phyloP scores from a whole-genome alignment of 1,139 yeast species.

The Magnusiomyces clavatus region DNA sequence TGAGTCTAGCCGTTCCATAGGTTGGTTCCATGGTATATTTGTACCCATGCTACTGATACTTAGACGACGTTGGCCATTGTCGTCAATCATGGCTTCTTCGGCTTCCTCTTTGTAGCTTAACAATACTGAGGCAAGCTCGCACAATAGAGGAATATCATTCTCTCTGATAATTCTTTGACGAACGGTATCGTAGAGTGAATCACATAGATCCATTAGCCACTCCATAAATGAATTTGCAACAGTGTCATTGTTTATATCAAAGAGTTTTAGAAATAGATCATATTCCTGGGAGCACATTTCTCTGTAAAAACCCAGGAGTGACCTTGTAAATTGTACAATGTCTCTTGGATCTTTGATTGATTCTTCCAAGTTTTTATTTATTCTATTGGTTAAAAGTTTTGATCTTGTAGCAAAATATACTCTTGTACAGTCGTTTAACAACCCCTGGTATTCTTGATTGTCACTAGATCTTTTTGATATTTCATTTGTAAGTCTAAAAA shows the following conservation, averaged over 20 bases:
- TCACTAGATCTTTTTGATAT: conserved; percentile 42
- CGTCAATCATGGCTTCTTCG: conserved; percentile 4
- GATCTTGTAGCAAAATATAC: conserved; percentile 54
- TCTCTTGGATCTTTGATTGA: conserved; percentile 20
- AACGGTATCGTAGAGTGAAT: conserved; percentile 66
- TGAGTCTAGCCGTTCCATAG: no score
- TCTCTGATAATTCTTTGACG: conserved; percentile 65
- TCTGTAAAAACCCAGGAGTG: conserved; percentile 35
- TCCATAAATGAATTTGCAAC: conserved; percentile 33
- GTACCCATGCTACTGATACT: neutral
- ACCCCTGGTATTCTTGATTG: conserved; percentile 56
- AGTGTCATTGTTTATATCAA: conserved; percentile 31
- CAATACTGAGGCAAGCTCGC: conserved; percentile 67
- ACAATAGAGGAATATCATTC: conserved; percentile 52
- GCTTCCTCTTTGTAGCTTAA: conserved; percentile 51
- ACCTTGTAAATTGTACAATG: conserved; percentile 25
- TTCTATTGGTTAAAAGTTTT: conserved; percentile 40
- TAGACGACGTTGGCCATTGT: neutral
- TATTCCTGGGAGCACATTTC: conserved; percentile 56
- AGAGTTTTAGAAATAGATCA: conserved; percentile 48
- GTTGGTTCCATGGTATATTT: no score
- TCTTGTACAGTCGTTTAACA: conserved; percentile 56
- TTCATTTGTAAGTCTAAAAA: conserved; percentile 43
- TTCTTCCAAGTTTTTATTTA: conserved; percentile 28
- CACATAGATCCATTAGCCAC: conserved; percentile 58